phyloP scores from a whole-genome alignment of 306 rosid species.

The Comarum palustre region DNA sequence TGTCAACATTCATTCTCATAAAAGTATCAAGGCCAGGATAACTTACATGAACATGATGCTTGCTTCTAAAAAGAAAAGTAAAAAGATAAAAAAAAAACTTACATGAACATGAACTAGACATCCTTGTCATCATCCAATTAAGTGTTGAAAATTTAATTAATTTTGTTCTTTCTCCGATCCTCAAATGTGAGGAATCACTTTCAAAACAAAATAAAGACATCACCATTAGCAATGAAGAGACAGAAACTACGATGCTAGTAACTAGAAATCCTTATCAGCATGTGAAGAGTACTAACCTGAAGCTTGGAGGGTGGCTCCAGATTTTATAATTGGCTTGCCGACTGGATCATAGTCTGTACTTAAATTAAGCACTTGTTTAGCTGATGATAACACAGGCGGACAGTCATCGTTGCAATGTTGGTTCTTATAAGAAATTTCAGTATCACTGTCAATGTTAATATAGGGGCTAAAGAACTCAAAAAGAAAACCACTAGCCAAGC shows the following conservation, averaged over 20 bases:
- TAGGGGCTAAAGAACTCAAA: conserved; percentile 66
- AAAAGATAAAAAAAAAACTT: background rate
- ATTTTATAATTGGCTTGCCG: conserved; percentile 66
- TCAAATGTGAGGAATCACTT: background rate
- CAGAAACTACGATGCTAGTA: background rate
- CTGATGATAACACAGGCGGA: conserved; percentile 50
- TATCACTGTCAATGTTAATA: conserved; percentile 30
- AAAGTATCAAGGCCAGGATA: background rate
- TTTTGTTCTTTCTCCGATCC: background rate
- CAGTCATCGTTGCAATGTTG: conserved; percentile 24
- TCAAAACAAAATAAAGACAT: background rate
- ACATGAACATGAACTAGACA: background rate
- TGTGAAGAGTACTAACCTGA: conserved; percentile 56
- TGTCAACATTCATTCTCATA: background rate
- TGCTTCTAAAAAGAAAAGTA: background rate
- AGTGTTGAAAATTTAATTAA: background rate
- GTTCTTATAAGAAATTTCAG: conserved; percentile 31
- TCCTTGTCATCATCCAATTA: background rate
- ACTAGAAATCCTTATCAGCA: background rate
- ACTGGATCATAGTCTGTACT: conserved; percentile 54
- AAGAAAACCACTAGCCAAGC: conserved; percentile 79
- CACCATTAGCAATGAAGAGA: background rate
- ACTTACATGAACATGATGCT: background rate
- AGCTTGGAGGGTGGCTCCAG: conserved; percentile 77
- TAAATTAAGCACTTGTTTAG: conserved; percentile 54